phyloP scores from a whole-genome alignment of 768 basidiomycete species.

The Kwoniella sp. region DNA sequence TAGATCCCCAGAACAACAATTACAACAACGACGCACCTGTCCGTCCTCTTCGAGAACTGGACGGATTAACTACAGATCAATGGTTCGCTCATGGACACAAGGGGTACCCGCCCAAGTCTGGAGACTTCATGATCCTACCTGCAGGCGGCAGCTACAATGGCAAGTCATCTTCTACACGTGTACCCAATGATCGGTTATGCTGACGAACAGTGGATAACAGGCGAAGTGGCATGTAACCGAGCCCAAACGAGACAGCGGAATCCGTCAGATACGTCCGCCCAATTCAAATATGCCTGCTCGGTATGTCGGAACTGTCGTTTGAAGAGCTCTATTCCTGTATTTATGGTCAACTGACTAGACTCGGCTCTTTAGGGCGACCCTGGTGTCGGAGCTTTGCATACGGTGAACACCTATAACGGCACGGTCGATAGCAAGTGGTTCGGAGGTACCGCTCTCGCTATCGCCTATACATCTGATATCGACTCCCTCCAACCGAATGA shows the following conservation, averaged over 20 bases:
- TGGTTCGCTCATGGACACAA: conserved; percentile 46
- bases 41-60: conserved; percentile 26
- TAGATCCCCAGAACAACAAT: conserved; percentile 18
- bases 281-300: conserved; percentile 19
- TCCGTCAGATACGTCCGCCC: conserved; percentile 8
- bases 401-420: conserved; percentile 27
- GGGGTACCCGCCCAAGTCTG: conserved; percentile 38
- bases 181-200: not conserved
- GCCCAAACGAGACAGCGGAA: conserved; percentile 15
- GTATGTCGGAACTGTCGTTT: conserved; percentile 5
- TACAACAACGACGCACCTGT: conserved; percentile 40
- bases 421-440: conserved; percentile 33
- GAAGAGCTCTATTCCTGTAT: not conserved
- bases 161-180: conserved; percentile 19
- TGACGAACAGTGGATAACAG: too few relatives aligned
- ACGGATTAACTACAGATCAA: conserved; percentile 27
- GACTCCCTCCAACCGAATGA: conserved; percentile 66
- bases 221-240: conserved; percentile 27
- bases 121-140: conserved; percentile 40
- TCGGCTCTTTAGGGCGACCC: not conserved
- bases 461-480: conserved; percentile 72
- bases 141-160: conserved; percentile 41
- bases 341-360: not conserved
- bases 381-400: conserved; percentile 35
- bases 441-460: conserved; percentile 62